phyloP scores from a whole-genome alignment of 768 basidiomycete genomes.

The Zangia roseola region DNA sequence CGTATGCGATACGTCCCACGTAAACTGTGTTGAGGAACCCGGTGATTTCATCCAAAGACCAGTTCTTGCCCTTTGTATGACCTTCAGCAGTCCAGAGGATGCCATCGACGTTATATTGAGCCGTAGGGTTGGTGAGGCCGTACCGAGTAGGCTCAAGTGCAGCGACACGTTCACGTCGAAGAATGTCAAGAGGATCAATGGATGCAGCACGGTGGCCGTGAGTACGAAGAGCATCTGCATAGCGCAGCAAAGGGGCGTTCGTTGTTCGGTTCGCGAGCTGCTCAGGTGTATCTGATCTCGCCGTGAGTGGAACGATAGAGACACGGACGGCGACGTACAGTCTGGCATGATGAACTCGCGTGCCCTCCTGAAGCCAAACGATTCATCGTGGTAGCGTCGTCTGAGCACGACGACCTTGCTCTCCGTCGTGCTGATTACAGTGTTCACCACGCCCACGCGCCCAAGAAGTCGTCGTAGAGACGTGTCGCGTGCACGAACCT shows the following conservation, averaged over 20 bases:
- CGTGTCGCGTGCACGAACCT: constrained; percentile 11
- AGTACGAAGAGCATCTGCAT: constrained; percentile 84
- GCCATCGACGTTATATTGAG: constrained; percentile 71
- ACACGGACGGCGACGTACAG: constrained; percentile 45
- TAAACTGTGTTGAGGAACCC: constrained; percentile 71
- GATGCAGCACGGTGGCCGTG: constrained; percentile 83
- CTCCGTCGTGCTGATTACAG: not conserved
- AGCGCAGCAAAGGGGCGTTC: constrained; percentile 81
- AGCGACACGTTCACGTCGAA: constrained; percentile 77
- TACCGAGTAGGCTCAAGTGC: constrained; percentile 79
- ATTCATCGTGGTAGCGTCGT: constrained; percentile 69
- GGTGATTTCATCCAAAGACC: constrained; percentile 71
- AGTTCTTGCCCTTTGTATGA: constrained; percentile 39
- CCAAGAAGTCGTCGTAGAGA: constrained; percentile 11
- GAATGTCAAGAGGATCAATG: constrained; percentile 86
- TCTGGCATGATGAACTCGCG: constrained; percentile 66
- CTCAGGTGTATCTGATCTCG: constrained; percentile 50
- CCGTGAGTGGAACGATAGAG: not conserved
- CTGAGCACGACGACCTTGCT: constrained; percentile 23
- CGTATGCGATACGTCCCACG: constrained; percentile 84
- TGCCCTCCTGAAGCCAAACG: constrained; percentile 72
- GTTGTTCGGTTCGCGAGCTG: constrained; percentile 66
- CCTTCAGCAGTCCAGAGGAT: constrained; percentile 66
- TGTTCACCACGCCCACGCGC: not conserved
- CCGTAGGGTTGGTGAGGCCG: constrained; percentile 54